Evolutionary conservation across 768 basidiomycete species (phyloP).

Genomic region (Saitozyma podzolica): DNA sequence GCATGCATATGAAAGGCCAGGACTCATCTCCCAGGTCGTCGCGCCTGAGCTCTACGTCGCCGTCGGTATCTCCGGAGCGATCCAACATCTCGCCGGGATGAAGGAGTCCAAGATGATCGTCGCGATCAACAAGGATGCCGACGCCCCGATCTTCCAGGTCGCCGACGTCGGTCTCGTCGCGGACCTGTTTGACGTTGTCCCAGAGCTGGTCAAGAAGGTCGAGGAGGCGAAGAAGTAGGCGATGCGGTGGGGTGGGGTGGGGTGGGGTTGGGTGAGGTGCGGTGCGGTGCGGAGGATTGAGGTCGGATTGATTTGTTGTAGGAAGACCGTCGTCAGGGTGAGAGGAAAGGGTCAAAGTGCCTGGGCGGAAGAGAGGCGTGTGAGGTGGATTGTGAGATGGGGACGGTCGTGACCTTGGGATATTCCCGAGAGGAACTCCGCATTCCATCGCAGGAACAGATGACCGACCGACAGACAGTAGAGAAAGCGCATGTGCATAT

Average conservation of each 20-base stretch:
- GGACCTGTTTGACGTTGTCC: slow-evolving; percentile 88
- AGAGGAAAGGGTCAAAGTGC: no score
- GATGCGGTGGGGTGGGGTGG: neutral
- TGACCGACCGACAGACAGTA: no score
- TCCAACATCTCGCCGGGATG: slow-evolving; percentile 99
- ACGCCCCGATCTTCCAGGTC: slow-evolving; percentile 98
- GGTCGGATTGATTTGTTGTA: neutral
- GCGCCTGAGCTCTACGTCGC: slow-evolving; percentile 96
- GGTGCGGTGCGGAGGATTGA: no score
- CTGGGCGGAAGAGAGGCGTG: no score
- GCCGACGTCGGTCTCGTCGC: slow-evolving; percentile 93
- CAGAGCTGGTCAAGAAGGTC: slow-evolving; percentile 83
- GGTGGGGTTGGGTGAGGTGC: no score
- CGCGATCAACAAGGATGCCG: slow-evolving; percentile 97
- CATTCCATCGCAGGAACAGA: no score
- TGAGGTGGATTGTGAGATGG: no score
- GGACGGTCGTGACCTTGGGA: no score
- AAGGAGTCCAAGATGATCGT: slow-evolving; percentile 98
- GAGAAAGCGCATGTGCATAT: no score
- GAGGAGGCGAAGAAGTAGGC: slow-evolving; percentile 56
- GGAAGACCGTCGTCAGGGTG: neutral
- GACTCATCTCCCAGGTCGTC: slow-evolving; percentile 60
- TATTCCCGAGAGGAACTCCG: no score
- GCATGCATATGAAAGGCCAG: neutral
- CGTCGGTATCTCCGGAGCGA: slow-evolving; percentile 94